Percentiles rank a stretch among this genome's conserved stretches.
Conservation (phyloP, 306 rosid species). For the Vigna trinervia region DNA sequence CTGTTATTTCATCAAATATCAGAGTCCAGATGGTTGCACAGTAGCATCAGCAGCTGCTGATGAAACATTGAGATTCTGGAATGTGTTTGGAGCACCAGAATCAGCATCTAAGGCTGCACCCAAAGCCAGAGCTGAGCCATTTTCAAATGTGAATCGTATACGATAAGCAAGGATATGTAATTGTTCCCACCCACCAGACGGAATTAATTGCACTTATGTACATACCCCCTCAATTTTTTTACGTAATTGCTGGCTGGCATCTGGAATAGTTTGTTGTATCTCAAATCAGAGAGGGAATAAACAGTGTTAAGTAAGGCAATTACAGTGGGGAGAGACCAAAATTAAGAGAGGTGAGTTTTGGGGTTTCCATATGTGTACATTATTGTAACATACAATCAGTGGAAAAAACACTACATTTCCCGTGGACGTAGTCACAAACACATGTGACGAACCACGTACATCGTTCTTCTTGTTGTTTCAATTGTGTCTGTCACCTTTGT, state of each 20-base stretch:
- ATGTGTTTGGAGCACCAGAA: constrained; percentile 66
- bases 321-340: background rate
- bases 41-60: constrained; percentile 72
- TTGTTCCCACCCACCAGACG: background rate
- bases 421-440: constrained; percentile 53
- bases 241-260: constrained; percentile 15
- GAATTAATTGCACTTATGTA: too few relatives aligned
- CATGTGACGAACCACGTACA: constrained; percentile 54
- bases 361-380: background rate
- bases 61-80: constrained; percentile 67
- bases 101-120: constrained; percentile 52
- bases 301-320: background rate
- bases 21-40: constrained; percentile 64
- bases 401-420: constrained; percentile 29
- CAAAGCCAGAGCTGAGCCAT: constrained; percentile 54
- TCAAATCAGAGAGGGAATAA: background rate
- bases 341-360: background rate
- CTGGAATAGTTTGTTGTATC: background rate
- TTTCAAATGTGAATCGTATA: constrained; percentile 51
- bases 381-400: constrained; percentile 24
- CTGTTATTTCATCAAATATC: background rate
- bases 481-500: background rate
- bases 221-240: background rate
- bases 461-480: background rate
- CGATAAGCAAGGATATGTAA: constrained; percentile 32